Base-by-base conservation (phyloP, 1,139 yeast genomes). In the Dujonia santamariae region DNA sequence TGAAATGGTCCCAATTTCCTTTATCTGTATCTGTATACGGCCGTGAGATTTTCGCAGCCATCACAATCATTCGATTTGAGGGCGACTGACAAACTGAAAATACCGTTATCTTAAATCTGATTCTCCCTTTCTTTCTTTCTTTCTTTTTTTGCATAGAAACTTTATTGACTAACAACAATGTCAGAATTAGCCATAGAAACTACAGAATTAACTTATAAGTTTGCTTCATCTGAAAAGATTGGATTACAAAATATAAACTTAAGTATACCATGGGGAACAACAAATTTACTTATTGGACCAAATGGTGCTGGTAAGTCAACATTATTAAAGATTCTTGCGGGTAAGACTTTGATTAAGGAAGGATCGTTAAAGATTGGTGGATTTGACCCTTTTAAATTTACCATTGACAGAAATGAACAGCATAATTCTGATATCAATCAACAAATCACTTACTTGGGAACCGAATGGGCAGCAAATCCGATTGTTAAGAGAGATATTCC, bases 261-360 rank as follows among this genome's bases (percentile, higher is more conserved):
- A 30, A 48, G 63, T 11, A 67, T 92, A 14, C 79, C 81, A 1
- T 77, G 85, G 72, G 80, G 85, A 5, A 75, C 92, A 1, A 73
- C 96, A 40, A 78, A 90, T 15, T 65, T 92, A 31, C 59, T 92
- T 9, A 71, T 92, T 26, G 98, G 98, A 0, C 95, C 97, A 19
- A 92, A 92, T 51, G 98, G 98, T 16, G 97, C 98, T 2, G 98
- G 98, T 4, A 92, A 92, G 56, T 85, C 96, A 1, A 92, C 98
- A 0, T 59, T 92, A 31, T 67, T 92, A 42, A 78, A 80, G 51
- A 74, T 92, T 11, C 64, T 92, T 21, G 96, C 97, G 1, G 98
- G 98, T 7, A 92, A 90, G 51, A 87, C 95, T 3, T 69, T 92
- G 41, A 83, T 95, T 41, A 78, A 80, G 37, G 67, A 74, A 21